A percentile compares a stretch with the other conserved stretches of the same genome.
Evolutionary conservation across 169 alveolate genomes (phyloP).

Genomic region (Cryptosporidium parvum): DNA sequence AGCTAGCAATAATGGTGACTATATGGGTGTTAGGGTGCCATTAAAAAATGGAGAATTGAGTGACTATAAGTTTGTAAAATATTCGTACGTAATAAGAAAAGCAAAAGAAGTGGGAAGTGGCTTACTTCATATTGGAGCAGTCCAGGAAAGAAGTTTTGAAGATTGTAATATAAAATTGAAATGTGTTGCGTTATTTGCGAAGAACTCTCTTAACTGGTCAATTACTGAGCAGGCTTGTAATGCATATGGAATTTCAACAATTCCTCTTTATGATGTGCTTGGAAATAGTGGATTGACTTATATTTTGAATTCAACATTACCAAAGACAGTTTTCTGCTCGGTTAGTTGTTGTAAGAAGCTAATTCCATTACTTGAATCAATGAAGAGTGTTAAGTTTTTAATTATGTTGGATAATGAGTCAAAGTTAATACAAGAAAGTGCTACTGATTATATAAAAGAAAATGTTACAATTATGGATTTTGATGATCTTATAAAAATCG

Average conservation of each 20-base stretch:
- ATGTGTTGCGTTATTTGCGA: constrained; percentile 49
- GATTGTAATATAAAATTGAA: constrained; percentile 25
- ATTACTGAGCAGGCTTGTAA: constrained; percentile 80
- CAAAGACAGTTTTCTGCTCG: constrained; percentile 68
- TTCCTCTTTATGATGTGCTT: constrained; percentile 80
- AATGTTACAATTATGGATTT: constrained; percentile 45
- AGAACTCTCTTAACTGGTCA: constrained; percentile 81
- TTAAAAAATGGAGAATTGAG: constrained; percentile 27
- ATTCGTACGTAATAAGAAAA: constrained; percentile 34
- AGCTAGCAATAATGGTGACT: constrained; percentile 54
- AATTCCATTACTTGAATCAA: constrained; percentile 15
- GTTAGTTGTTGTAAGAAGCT: constrained; percentile 18
- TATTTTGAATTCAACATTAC: constrained; percentile 73
- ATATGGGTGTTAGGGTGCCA: constrained; percentile 10
- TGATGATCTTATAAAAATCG: constrained; percentile 27
- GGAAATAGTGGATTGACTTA: constrained; percentile 78
- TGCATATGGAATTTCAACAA: constrained; percentile 75
- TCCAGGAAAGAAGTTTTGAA: constrained; percentile 13
- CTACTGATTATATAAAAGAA: constrained; percentile 17
- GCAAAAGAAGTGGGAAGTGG: constrained; percentile 72
- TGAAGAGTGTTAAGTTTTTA: constrained; percentile 7
- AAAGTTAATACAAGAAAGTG: neutral
- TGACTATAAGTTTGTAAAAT: constrained; percentile 33
- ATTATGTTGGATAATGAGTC: constrained; percentile 49
- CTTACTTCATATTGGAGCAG: constrained; percentile 13